A percentile compares a stretch with the other conserved stretches of the same genome.
These are phyloP conservation scores for Raphidocelis subcapitata DNA, from an alignment of 139 green algal species.

Conservation along the genomic window DNA sequence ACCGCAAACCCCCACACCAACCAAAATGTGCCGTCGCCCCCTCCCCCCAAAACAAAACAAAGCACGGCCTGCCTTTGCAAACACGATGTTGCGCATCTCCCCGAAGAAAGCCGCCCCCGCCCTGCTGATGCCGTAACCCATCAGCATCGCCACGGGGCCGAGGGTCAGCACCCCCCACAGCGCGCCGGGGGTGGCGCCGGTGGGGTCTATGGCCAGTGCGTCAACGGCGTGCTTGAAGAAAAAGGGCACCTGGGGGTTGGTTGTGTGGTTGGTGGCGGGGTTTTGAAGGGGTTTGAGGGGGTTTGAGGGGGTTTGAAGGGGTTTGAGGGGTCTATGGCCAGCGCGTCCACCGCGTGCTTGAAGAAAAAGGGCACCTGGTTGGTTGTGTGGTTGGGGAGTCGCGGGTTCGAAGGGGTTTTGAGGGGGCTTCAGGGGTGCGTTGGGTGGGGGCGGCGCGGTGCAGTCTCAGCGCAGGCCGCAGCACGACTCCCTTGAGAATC, in stretches of 20 bases:
- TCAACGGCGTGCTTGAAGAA: constrained; percentile 95
- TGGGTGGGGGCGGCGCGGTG: neutral
- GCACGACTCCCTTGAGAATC: too few species aligned
- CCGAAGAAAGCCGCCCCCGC: constrained; percentile 69
- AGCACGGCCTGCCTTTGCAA: too few species aligned
- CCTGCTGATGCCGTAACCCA: constrained; percentile 71
- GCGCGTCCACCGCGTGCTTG: constrained; percentile 88
- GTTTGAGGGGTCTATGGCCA: constrained; percentile 51
- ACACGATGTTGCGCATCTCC: constrained; percentile 90
- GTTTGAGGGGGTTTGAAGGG: neutral
- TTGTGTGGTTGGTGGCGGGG: neutral
- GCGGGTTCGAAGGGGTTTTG: neutral
- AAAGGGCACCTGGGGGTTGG: constrained; percentile 79
- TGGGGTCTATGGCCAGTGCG: constrained; percentile 59
- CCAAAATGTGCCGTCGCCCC: too few species aligned
- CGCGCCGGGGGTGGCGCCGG: constrained; percentile 19
- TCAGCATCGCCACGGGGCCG: constrained; percentile 72
- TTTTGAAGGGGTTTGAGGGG: neutral
- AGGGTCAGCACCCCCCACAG: constrained; percentile 36
- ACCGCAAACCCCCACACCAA: too few species aligned
- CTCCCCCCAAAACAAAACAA: too few species aligned
- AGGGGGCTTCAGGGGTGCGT: neutral
- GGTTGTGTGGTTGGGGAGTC: neutral
- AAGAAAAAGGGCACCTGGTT: constrained; percentile 91
- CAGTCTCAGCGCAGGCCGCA: too few species aligned